Base-by-base conservation (phyloP, 2,329 filamentous ascomycete species). In the Monilinia vaccinii-corymbosi region DNA sequence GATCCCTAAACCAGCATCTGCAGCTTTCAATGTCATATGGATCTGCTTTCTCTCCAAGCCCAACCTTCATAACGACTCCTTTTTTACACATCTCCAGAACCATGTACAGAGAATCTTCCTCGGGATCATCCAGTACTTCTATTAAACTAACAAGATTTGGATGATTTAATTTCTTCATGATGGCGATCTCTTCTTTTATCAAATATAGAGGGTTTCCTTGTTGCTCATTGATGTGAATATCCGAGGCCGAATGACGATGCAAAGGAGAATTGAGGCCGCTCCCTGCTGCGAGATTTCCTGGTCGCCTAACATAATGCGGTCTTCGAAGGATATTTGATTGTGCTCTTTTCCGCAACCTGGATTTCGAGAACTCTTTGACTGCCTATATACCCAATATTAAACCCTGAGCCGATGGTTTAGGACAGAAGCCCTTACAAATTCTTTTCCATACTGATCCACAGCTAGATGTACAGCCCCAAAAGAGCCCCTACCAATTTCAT, bases 21-120 rank as follows among this genome's bases (percentile, higher is more conserved):
- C 92, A 97, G 57, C 81, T 80, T 68, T 97, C 91, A 63, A 88
- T 83, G 32, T 84, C 80, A 72, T 97, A 97, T 0, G 94, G 92
- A 63, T 88, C 84, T 21, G 91, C 89, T 60, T 81, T 79, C 68
- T 96, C 87, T 61, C 89, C 88, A n/a, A 97, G 76, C 3, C 90
- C 91, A 59, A 99, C 90, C 70, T 92, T 93, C 92, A 97, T 97
- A 56, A 97, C 84, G 25, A 97, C 93, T 1, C 94, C 94, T 73
- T 97, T 97, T 71, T 96, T 94, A 77, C 94, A 99, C 90, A 97
- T 96, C 73, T 99, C 94, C 73, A 99, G 81, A 25, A 99, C 94
- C 90, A 99, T 97, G 75, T 97, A 99, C 14, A 99, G 76, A 3
- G 92, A 96, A 73, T 99, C 94, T 71, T 97, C 91, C 51, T 93